These are phyloP conservation scores for Blastomyces silverae DNA, from an alignment of 2,329 filamentous ascomycete genomes.

Conservation along the genomic window DNA sequence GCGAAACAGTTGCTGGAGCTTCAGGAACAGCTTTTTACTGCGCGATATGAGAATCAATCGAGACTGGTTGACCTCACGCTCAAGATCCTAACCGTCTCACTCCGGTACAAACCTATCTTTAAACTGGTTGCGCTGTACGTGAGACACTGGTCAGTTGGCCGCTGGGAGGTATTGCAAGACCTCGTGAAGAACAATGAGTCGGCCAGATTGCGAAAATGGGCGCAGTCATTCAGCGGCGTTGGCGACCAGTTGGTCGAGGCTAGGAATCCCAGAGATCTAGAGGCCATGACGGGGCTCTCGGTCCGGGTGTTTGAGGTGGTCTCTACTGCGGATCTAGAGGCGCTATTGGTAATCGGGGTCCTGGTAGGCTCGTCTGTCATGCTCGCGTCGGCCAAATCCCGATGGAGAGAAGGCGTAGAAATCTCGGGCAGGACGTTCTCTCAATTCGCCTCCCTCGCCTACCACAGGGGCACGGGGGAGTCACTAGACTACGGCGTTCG, in stretches of 20 bases:
- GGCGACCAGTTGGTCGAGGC: constrained; percentile 20
- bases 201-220: constrained; percentile 24
- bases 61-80: constrained; percentile 20
- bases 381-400: constrained; percentile 21
- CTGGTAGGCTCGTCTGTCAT: constrained; percentile 19
- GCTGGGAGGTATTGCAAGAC: constrained; percentile 26
- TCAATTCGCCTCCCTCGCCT: constrained; percentile 22
- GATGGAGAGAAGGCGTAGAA: constrained; percentile 23
- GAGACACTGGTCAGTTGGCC: constrained; percentile 21
- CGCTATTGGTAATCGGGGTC: constrained; percentile 16
- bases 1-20: constrained; percentile 24
- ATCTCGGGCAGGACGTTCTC: constrained; percentile 22
- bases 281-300: constrained; percentile 21
- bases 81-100: constrained; percentile 19
- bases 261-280: constrained; percentile 20
- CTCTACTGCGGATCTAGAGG: constrained; percentile 19
- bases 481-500: constrained; percentile 23
- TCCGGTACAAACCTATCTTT: constrained; percentile 21
- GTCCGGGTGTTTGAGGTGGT: constrained; percentile 20
- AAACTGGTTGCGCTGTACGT: constrained; percentile 22
- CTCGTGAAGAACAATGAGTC: constrained; percentile 23
- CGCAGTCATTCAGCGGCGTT: constrained; percentile 19
- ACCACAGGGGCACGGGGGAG: constrained; percentile 20
- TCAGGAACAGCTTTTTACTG: constrained; percentile 20
- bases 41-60: constrained; percentile 20